Evolutionary conservation across 108 stramenopile genomes (phyloP).

Genomic region (Skeletonema potamos): DNA sequence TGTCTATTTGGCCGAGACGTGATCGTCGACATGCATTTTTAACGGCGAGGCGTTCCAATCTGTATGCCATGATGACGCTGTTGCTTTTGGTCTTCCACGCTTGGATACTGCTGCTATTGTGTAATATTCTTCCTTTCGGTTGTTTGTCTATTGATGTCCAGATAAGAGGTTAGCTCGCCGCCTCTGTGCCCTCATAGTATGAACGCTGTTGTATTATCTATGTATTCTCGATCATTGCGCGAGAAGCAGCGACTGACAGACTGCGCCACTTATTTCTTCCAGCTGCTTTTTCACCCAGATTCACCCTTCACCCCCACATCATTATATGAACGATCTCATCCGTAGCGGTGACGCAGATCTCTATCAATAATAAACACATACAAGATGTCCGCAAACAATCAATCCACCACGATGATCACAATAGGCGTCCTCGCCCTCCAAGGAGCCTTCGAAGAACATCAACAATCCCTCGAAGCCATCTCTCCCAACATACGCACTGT

Average conservation of each 20-base stretch:
- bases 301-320: too few relatives aligned
- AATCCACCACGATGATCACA: slow-evolving; percentile 42
- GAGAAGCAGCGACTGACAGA: too few relatives aligned
- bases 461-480: slow-evolving; percentile 59
- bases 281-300: too few relatives aligned
- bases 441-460: slow-evolving; percentile 97
- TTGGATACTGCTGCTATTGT: too few relatives aligned
- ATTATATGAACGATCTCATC: background rate
- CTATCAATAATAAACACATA: background rate
- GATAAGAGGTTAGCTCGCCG: too few relatives aligned
- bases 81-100: background rate
- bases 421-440: slow-evolving; percentile 94
- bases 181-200: too few relatives aligned
- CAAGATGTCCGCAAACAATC: background rate
- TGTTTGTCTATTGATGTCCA: too few relatives aligned
- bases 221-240: too few relatives aligned
- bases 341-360: background rate
- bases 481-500: slow-evolving; percentile 21
- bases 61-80: background rate
- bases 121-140: too few relatives aligned
- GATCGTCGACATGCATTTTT: background rate
- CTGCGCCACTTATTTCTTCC: too few relatives aligned
- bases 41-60: background rate
- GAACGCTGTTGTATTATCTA: too few relatives aligned
- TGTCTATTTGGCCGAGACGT: background rate